phyloP scores from a whole-genome alignment of 371 early-diverging fungal species.

The Circinella umbellata region DNA sequence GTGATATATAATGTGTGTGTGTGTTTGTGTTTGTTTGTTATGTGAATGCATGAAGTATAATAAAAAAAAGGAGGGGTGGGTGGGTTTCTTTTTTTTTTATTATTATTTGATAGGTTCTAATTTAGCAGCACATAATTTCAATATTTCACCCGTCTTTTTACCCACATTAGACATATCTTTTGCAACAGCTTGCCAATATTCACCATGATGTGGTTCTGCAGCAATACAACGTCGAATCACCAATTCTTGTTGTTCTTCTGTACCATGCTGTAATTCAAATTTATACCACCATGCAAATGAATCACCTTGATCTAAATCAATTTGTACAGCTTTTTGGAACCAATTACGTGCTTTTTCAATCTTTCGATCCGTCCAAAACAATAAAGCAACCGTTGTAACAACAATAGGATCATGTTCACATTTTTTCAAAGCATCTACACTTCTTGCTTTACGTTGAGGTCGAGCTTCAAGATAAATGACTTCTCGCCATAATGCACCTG shows the following conservation, averaged over 20 bases:
- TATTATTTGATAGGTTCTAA: constrained; percentile 17
- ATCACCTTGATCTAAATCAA: constrained; percentile 91
- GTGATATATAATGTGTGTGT: no score
- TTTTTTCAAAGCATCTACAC: constrained; percentile 91
- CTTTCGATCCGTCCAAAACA: constrained; percentile 94
- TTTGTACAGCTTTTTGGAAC: constrained; percentile 86
- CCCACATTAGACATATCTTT: constrained; percentile 80
- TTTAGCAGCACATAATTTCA: constrained; percentile 64
- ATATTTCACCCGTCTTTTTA: constrained; percentile 66
- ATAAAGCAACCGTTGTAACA: constrained; percentile 81
- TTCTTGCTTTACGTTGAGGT: constrained; percentile 86
- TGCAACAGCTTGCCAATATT: constrained; percentile 80
- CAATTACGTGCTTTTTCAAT: constrained; percentile 92
- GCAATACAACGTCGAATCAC: constrained; percentile 74
- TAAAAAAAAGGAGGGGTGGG: no score
- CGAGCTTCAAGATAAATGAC: constrained; percentile 88
- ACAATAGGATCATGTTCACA: constrained; percentile 89
- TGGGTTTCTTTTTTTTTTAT: no score
- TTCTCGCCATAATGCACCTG: constrained; percentile 90
- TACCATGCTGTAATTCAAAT: constrained; percentile 87
- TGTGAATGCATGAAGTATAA: no score
- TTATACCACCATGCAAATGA: constrained; percentile 95
- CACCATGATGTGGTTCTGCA: constrained; percentile 92
- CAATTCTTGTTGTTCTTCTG: constrained; percentile 56
- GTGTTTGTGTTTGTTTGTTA: no score